These are phyloP conservation scores for Eurotiales sp. DNA, from an alignment of 2,329 filamentous ascomycete genomes.

Conservation along the genomic window DNA sequence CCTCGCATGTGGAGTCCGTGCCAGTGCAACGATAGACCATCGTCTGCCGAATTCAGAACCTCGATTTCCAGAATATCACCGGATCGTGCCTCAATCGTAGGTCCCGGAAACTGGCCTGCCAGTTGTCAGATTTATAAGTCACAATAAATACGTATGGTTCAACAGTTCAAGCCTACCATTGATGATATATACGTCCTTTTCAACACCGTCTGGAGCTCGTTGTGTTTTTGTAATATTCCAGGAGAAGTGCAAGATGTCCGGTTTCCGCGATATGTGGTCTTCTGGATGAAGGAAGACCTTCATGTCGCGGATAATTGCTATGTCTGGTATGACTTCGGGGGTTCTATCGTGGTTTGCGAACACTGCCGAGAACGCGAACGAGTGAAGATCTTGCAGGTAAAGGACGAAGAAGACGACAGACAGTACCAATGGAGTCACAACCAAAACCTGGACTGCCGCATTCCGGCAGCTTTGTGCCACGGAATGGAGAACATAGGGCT, in stretches of 20 bases:
- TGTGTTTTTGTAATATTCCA: constrained; percentile 42
- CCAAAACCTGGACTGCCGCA: no score
- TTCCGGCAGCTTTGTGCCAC: no score
- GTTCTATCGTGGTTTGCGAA: no score
- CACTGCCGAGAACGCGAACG: no score
- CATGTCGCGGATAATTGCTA: no score
- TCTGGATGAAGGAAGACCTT: constrained; percentile 38
- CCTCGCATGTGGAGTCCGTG: constrained; percentile 43
- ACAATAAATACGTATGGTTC: not conserved
- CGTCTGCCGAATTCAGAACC: constrained; percentile 37
- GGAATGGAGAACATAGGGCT: no score
- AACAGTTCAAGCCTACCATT: constrained; percentile 37
- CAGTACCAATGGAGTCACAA: no score
- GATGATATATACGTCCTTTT: constrained; percentile 48
- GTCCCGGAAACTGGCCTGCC: constrained; percentile 44
- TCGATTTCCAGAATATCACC: constrained; percentile 44
- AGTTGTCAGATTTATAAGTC: not conserved
- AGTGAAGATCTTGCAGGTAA: no score
- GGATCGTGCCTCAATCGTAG: constrained; percentile 46
- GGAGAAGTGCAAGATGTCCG: constrained; percentile 29
- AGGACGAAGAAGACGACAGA: no score
- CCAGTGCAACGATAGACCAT: constrained; percentile 45
- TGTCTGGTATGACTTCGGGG: no score
- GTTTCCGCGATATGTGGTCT: constrained; percentile 35
- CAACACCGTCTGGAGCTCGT: constrained; percentile 47